Percentiles rank a stretch among this genome's conserved stretches.
Evolutionary conservation across 257 asterid genomes (phyloP).

Genomic region (Perilla frutescens): DNA sequence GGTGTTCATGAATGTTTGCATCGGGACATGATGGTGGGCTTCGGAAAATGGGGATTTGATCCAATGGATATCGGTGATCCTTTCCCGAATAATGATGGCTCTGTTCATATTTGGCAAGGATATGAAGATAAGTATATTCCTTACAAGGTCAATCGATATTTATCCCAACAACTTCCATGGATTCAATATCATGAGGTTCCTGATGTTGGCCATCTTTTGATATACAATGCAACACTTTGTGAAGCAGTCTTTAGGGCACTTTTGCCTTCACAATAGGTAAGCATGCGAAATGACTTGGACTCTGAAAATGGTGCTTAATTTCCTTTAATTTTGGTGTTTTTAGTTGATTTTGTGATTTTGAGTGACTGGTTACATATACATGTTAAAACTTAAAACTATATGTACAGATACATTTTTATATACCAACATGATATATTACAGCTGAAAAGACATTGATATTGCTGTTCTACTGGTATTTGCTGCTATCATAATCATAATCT

Average conservation of each 20-base stretch:
- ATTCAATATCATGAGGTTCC: slow-evolving; percentile 75
- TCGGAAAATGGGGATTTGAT: slow-evolving; percentile 65
- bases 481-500: too few relatives aligned
- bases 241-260: slow-evolving; percentile 65
- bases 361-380: neutral
- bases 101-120: slow-evolving; percentile 84
- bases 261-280: slow-evolving; percentile 29
- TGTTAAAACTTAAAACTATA: neutral
- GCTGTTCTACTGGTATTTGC: neutral
- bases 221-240: slow-evolving; percentile 48
- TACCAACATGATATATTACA: neutral
- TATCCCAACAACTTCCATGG: slow-evolving; percentile 71
- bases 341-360: neutral
- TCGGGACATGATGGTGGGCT: slow-evolving; percentile 58
- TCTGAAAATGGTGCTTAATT: neutral
- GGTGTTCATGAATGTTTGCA: slow-evolving; percentile 66
- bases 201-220: slow-evolving; percentile 67
- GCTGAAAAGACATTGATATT: neutral
- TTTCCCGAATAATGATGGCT: slow-evolving; percentile 67
- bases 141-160: slow-evolving; percentile 47
- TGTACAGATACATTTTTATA: neutral
- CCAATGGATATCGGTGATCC: slow-evolving; percentile 66
- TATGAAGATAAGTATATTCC: slow-evolving; percentile 61
- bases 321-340: neutral
- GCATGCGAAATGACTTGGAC: neutral